Base-by-base conservation (phyloP, 768 basidiomycete genomes). In the Termitomyces titanicus region DNA sequence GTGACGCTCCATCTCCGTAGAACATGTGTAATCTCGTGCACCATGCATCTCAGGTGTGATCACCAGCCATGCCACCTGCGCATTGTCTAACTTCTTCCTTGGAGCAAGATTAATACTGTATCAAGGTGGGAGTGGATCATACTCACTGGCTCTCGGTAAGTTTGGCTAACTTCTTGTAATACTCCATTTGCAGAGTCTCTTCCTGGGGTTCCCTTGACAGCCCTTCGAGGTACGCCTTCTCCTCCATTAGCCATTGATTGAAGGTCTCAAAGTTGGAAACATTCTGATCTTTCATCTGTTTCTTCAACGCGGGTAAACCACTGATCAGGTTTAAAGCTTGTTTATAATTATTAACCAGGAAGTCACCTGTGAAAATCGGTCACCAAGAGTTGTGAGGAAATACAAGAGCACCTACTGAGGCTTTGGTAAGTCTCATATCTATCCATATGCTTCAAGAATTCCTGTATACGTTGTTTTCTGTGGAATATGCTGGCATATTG, bases 381-480 rank as follows among this genome's bases (percentile, higher is more conserved):
- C 31, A 29, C 9, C 8, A 3, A 18, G 29, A 5, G 18, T 24
- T 20, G 29, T 37, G 9, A 50, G 11, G 9, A 38, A 27, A n/a
- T n/a, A 8, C 5, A 7, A 24, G 11, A 11, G 9, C 2, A 53
- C 39, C 20, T 34, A 58, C 57, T 58, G 33, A 58, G 57, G 42
- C 33, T 42, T 17, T 35, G 43, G 33, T 54, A 51, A 5, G 42
- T 54, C 7, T 58, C 53, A 5, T 52, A 22, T n/a, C 33, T 44
- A 34, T 58, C 53, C 47, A 39, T 31, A 31, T 54, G 53, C 35
- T 38, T 40, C 33, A 58, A 8, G 29, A 37, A 54, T 43, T 66
- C 61, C 1, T 61, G 39, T 20, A 68, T 68, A n/a, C 57, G 47
- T 52, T 68, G 67, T 10, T 61, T 53, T 1, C 61, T 49, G 54